These are phyloP conservation scores for Pseudognaphalium luteoalbum DNA, from an alignment of 129 eudicot species.

Conservation along the genomic window DNA sequence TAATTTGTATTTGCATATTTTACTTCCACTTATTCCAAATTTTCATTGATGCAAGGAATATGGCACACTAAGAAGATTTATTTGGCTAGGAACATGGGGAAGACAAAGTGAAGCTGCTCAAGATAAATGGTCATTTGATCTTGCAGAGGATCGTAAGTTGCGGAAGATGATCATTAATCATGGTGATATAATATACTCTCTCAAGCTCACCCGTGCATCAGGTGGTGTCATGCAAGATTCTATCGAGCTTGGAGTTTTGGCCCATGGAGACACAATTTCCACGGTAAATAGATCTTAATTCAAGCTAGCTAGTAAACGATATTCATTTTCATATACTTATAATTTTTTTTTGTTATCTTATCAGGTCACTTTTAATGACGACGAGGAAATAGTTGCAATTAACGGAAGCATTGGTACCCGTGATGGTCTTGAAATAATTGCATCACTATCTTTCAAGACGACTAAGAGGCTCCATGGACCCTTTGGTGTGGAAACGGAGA, in stretches of 20 bases:
- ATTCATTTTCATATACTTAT: background rate
- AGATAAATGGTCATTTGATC: slow-evolving; percentile 3
- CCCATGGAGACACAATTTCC: slow-evolving; percentile 3
- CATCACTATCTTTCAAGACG: slow-evolving; percentile 1
- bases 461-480: background rate
- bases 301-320: background rate
- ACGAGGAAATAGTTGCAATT: slow-evolving; percentile 7
- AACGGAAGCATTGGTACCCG: background rate
- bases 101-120: background rate
- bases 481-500: background rate
- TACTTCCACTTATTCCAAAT: background rate
- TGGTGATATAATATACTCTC: background rate
- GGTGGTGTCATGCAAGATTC: background rate
- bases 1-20: background rate
- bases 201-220: slow-evolving; percentile 4
- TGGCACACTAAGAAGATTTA: background rate
- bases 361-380: background rate
- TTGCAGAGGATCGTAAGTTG: background rate
- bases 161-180: background rate
- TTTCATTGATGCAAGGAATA: slow-evolving; percentile 3
- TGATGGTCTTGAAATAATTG: background rate
- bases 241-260: background rate
- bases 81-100: slow-evolving; percentile 11
- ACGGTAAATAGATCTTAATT: background rate
- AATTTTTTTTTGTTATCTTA: background rate